phyloP scores from a whole-genome alignment of 331 rosid species.

The Malus hybrid region DNA sequence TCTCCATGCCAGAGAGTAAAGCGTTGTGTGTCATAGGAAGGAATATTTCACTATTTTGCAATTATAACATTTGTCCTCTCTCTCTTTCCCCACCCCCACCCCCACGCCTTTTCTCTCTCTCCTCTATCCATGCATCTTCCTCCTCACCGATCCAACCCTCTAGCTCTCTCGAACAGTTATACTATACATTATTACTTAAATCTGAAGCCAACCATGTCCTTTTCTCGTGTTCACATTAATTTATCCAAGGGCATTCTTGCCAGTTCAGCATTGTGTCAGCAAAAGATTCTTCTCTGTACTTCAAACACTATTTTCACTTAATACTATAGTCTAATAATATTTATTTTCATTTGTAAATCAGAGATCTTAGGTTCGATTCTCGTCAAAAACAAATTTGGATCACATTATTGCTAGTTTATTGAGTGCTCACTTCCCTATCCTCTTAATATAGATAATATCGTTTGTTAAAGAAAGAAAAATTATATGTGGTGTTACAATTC shows the following conservation, averaged over 20 bases:
- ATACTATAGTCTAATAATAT: too few relatives aligned
- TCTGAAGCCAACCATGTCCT: not conserved
- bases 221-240: not conserved
- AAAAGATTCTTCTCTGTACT: too few relatives aligned
- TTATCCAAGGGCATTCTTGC: not conserved
- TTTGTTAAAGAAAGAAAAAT: too few relatives aligned
- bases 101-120: conserved; percentile 10
- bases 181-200: not conserved
- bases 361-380: too few relatives aligned
- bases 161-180: not conserved
- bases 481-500: too few relatives aligned
- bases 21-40: conserved; percentile 14
- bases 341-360: too few relatives aligned
- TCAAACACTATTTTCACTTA: too few relatives aligned
- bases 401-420: too few relatives aligned
- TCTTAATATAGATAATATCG: too few relatives aligned
- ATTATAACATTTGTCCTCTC: conserved; percentile 29
- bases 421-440: too few relatives aligned
- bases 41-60: conserved; percentile 32
- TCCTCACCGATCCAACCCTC: conserved; percentile 16
- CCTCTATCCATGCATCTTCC: conserved; percentile 3
- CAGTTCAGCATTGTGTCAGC: not conserved
- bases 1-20: conserved; percentile 7
- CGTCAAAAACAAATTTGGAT: fast-evolving
- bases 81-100: not conserved